phyloP scores from a whole-genome alignment of 2,329 filamentous ascomycete species.

The Colletotrichum sp. region DNA sequence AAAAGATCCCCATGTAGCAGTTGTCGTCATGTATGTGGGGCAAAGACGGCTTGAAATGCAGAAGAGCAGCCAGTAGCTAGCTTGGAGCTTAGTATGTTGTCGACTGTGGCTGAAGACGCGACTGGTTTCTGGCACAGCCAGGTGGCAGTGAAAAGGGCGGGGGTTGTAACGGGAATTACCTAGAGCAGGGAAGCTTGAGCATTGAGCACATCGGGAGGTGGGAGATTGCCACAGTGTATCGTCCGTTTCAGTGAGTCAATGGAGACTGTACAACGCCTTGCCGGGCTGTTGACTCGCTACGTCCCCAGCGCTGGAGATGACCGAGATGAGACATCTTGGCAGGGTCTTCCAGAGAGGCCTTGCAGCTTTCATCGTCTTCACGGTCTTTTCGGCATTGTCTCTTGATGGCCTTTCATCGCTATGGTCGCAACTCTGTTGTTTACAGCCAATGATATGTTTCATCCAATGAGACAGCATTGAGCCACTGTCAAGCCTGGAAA shows the following conservation, averaged over 20 bases:
- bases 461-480: background rate
- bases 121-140: background rate
- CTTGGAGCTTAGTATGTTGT: background rate
- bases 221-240: background rate
- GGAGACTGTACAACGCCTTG: background rate
- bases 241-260: background rate
- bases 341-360: background rate
- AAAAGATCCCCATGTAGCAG: slow-evolving; percentile 7
- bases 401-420: background rate
- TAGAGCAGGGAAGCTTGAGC: background rate
- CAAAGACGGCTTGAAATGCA: background rate
- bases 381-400: background rate
- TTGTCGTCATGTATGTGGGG: slow-evolving; percentile 20
- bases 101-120: slow-evolving; percentile 5
- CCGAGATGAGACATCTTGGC: slow-evolving; percentile 12
- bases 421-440: background rate
- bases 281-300: slow-evolving; percentile 3
- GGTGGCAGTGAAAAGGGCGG: background rate
- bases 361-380: background rate
- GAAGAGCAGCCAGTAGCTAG: background rate
- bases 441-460: background rate
- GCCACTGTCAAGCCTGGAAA: background rate
- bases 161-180: background rate
- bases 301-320: background rate
- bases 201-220: background rate